These are phyloP conservation scores for Dioscorea alata DNA, from an alignment of 106 monocot genomes.

Conservation along the genomic window DNA sequence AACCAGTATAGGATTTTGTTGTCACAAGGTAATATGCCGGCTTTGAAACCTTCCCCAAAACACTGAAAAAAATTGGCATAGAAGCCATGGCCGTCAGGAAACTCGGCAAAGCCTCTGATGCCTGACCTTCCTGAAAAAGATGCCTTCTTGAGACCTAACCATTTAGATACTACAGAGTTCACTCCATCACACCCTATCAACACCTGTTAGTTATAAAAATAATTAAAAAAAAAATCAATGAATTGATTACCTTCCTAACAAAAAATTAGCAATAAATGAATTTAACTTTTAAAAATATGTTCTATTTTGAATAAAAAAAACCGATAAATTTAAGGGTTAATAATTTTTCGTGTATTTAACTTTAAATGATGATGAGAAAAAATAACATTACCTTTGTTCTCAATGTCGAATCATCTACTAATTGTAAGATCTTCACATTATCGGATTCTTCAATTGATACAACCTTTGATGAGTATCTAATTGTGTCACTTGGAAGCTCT, in stretches of 20 bases:
- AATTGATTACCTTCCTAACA: background rate
- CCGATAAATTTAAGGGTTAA: too few relatives aligned
- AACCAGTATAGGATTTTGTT: slow-evolving; percentile 62
- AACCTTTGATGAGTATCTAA: slow-evolving; percentile 51
- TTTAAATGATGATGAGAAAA: too few relatives aligned
- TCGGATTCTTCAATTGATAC: slow-evolving; percentile 38
- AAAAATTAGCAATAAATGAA: too few relatives aligned
- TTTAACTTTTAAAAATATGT: too few relatives aligned
- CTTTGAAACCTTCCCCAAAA: slow-evolving; percentile 36
- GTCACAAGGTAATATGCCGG: slow-evolving; percentile 39
- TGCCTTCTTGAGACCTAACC: slow-evolving; percentile 49
- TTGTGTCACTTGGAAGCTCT: slow-evolving; percentile 41
- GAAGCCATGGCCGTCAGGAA: slow-evolving; percentile 45
- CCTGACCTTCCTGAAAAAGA: slow-evolving; percentile 34
- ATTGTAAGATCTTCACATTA: slow-evolving; percentile 32
- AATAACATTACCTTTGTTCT: slow-evolving; percentile 45
- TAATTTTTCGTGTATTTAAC: too few relatives aligned
- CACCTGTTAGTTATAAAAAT: slow-evolving; percentile 22
- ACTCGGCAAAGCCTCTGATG: slow-evolving; percentile 40
- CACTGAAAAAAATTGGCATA: slow-evolving; percentile 25
- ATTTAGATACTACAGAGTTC: slow-evolving; percentile 67
- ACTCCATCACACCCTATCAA: slow-evolving; percentile 80
- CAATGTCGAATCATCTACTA: slow-evolving; percentile 51
- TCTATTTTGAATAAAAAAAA: background rate
- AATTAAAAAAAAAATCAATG: background rate